Evolutionary conservation across 1,139 yeast genomes (phyloP).

Genomic region (Protomyces macrosporus): DNA sequence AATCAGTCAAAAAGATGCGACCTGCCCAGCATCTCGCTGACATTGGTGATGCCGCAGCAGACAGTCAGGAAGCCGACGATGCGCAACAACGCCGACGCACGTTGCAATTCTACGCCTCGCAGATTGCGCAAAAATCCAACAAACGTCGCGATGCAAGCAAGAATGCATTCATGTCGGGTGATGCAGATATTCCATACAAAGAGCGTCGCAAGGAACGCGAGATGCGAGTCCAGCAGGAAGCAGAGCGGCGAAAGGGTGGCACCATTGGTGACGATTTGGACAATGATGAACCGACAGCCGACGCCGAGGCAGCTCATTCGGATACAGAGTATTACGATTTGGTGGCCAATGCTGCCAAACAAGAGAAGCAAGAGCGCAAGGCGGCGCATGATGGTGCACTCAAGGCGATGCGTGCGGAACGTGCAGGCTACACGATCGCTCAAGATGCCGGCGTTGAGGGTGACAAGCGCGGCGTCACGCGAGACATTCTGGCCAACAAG

Average conservation of each 20-base stretch:
- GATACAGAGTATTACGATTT: constrained; percentile 40
- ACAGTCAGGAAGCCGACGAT: constrained; percentile 80
- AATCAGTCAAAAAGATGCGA: constrained; percentile 33
- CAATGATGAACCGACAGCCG: constrained; percentile 41
- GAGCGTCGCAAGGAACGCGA: constrained; percentile 87
- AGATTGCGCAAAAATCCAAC: constrained; percentile 69
- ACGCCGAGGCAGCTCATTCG: constrained; percentile 44
- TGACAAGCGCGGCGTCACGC: constrained; percentile 80
- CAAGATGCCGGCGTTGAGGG: constrained; percentile 60
- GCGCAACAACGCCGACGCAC: constrained; percentile 76
- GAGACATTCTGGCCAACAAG: constrained; percentile 87
- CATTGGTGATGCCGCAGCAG: constrained; percentile 56
- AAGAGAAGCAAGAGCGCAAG: constrained; percentile 51
- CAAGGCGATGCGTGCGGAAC: constrained; percentile 56
- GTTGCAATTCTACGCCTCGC: constrained; percentile 91
- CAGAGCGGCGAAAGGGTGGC: constrained; percentile 72
- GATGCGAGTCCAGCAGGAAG: constrained; percentile 79
- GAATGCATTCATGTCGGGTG: constrained; percentile 56
- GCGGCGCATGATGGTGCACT: constrained; percentile 63
- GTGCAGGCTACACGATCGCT: constrained; percentile 75
- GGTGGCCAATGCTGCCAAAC: constrained; percentile 48
- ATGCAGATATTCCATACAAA: constrained; percentile 84
- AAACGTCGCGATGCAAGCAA: constrained; percentile 43
- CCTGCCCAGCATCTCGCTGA: constrained; percentile 42
- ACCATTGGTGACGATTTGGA: constrained; percentile 51